Percentiles rank a stretch among this genome's conserved stretches.
Evolutionary conservation across 495 filamentous ascomycete genomes (phyloP).

Genomic region (Pyrenula massariospora): DNA sequence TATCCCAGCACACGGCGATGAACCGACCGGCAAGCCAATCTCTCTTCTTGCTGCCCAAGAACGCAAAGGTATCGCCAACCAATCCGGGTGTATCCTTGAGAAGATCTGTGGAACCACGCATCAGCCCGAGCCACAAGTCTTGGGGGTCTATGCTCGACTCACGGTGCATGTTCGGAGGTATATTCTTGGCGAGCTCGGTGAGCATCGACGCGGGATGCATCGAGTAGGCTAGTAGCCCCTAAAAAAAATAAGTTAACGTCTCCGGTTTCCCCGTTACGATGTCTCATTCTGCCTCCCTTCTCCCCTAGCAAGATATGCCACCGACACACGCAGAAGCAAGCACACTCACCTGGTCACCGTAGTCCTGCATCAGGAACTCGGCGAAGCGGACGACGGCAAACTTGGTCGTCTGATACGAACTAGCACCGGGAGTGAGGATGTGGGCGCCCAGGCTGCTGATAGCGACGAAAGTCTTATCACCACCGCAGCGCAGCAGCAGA

Average conservation of each 20-base stretch:
- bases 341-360: not conserved
- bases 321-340: too few species aligned
- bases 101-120: slow-evolving; percentile 5
- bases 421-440: slow-evolving; percentile 11
- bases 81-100: slow-evolving; percentile 32
- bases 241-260: too few species aligned
- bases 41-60: slow-evolving; percentile 31
- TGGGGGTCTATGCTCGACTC: not conserved
- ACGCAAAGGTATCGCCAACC: slow-evolving; percentile 33
- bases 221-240: slow-evolving; percentile 32
- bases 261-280: too few species aligned
- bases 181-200: slow-evolving; percentile 28
- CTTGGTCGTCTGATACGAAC: slow-evolving; percentile 34
- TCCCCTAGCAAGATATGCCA: too few species aligned
- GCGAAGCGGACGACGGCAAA: slow-evolving; percentile 34
- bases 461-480: slow-evolving; percentile 36
- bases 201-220: slow-evolving; percentile 38
- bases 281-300: too few species aligned
- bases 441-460: slow-evolving; percentile 31
- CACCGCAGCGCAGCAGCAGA: slow-evolving; percentile 28
- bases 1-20: slow-evolving; percentile 30
- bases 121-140: slow-evolving; percentile 3
- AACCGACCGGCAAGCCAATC: slow-evolving; percentile 42
- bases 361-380: slow-evolving; percentile 28
- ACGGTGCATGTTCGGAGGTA: slow-evolving; percentile 11